Base-by-base conservation (phyloP, 2,329 filamentous ascomycete species). In the Paraphoma chrysanthemicola region DNA sequence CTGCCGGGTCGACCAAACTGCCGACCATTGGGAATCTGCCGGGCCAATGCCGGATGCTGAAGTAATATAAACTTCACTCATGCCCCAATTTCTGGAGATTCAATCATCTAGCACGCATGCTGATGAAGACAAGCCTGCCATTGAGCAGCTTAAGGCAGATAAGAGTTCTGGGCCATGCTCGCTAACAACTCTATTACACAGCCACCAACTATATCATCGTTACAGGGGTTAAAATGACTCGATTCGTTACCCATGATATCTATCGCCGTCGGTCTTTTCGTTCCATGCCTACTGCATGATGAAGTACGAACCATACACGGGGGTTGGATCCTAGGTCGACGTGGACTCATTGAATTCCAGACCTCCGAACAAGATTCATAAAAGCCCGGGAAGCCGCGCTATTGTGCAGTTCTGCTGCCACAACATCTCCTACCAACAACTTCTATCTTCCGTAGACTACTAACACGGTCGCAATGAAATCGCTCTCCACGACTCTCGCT, bases 391-490 rank as follows among this genome's bases (percentile, higher is more conserved):
- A 16, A 12, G 9, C 42, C 28, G 31, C 16, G 28, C 9, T 14
- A 6, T 44, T 44, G 42, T 9, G 10, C 9, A 10, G 9, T 44
- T 44, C 17, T 44, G 18, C 42, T 28, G 12, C 16, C 1, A 1
- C 9, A 9, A 28, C 17, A 44, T 44, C 42, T 28, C 8, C 9
- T 8, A 28, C 42, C 38, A 14, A 9, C 29, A 38, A 16, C 30
- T 23, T 45, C 31, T 17, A 28, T 33, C 16, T 36, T 48, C 28
- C 42, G 44, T 50, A 29, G 28, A 23, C 51, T 53, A n/a, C 46
- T 36, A 31, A 51, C 18, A 56, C 14, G 44, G n/a, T 38, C 17
- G 56, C 48, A 42, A 70, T 70, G 68, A 70, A 64, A 59, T 63
- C 59, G 0, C 53, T 69, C 18, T 54, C 60, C 16, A 47, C 62